Percentiles rank a stretch among this genome's conserved stretches.
phyloP scores from a whole-genome alignment of 2,329 filamentous ascomycete species.

The Botrytis fragariae region DNA sequence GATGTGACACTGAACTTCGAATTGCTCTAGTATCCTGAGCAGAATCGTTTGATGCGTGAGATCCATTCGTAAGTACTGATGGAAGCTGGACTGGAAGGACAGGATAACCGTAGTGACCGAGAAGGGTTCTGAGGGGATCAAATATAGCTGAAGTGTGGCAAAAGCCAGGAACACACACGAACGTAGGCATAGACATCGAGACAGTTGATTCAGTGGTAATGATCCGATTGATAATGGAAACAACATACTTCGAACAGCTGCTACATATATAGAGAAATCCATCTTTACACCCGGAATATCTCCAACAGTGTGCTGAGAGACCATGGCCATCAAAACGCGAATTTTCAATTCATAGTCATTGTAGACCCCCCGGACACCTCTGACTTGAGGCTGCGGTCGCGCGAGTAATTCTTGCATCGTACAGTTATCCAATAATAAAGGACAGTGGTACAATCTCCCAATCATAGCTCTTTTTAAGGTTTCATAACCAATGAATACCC shows the following conservation, averaged over 20 bases:
- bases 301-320: constrained; percentile 17
- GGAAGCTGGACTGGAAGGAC: constrained; percentile 39
- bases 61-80: constrained; percentile 37
- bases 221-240: background rate
- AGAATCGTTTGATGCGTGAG: constrained; percentile 38
- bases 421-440: constrained; percentile 16
- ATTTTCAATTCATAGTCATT: constrained; percentile 10
- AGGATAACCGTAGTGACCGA: constrained; percentile 37
- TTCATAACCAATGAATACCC: constrained; percentile 14
- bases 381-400: constrained; percentile 13
- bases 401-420: constrained; percentile 10
- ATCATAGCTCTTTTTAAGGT: constrained; percentile 8
- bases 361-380: constrained; percentile 1
- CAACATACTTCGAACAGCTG: constrained; percentile 2
- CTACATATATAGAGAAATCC: constrained; percentile 21
- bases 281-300: constrained; percentile 7
- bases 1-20: constrained; percentile 36
- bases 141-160: constrained; percentile 43
- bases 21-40: constrained; percentile 42
- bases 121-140: constrained; percentile 38
- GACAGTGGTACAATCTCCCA: background rate
- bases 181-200: constrained; percentile 38
- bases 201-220: background rate
- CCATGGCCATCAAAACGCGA: constrained; percentile 3
- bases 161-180: constrained; percentile 43